Evolutionary conservation across 2,329 filamentous ascomycete genomes (phyloP), one percentile per base, ranked within the genome.

Genomic region (Pseudocercospora vitis): DNA sequence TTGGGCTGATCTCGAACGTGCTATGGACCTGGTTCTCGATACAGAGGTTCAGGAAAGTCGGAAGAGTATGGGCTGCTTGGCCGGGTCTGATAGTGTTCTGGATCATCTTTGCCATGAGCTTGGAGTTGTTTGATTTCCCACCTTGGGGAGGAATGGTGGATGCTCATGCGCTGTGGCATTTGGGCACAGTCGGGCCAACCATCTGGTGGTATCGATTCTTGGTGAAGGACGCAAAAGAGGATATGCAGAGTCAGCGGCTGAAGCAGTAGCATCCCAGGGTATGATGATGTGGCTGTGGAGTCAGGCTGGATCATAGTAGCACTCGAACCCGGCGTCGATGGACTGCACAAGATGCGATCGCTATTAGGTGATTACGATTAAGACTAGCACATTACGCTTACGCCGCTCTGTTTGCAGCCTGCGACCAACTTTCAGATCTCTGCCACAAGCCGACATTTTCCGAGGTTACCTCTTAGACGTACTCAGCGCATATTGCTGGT

Each of bases 121-220:
- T 99, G 71, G 94, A 99, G 76, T 71, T 99, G 63, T 82, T 97
- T 59, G 94, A 99, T 72, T 99, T 99, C 66, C 83, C 94, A 50
- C 94, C 94, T 2, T 80, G 88, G 74, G 79, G 82, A 70, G 88
- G 89, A 6, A 84, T 87, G 71, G 73, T 99, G 47, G 94, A 99
- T 78, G 94, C 94, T 3, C 94, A 99, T 74, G 91, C 89, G 66
- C 72, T 99, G 59, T 99, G 94, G 94, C 94, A 99, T 79, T 70
- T 96, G 57, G 90, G 91, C 52, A 99, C 94, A 0, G 92, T 99
- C 47, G 81, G 82, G 26, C 94, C 94, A 7, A 89, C 89, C 0
- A 77, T 94, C 46, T 81, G 95, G 77, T 96, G 89, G 89, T 99
- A 99, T 72, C 96, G 91, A 65, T 97, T 95, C 71, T 75, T 97